Conservation (phyloP, 129 eudicot genomes). For the Helianthus annuus region DNA sequence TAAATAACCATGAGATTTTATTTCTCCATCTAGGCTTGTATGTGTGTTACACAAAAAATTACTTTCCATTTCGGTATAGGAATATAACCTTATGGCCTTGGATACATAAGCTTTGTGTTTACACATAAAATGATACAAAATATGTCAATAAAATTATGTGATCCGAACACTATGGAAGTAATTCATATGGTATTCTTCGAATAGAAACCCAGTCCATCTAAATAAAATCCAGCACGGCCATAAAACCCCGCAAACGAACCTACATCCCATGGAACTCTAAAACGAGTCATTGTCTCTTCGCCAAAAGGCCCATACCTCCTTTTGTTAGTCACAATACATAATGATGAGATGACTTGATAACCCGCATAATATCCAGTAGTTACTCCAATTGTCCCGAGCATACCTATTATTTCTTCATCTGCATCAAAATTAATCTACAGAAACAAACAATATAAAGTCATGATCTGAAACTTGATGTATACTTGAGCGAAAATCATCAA, state of each 20-base stretch:
- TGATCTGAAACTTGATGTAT: too few species aligned
- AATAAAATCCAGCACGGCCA: background rate
- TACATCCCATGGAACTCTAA: slow-evolving; percentile 5
- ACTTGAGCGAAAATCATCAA: too few species aligned
- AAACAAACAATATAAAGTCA: background rate
- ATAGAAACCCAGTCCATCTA: slow-evolving; percentile 15
- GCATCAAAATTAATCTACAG: slow-evolving; percentile 12
- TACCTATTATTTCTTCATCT: slow-evolving; percentile 18
- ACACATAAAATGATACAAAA: too few species aligned
- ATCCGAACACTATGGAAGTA: too few species aligned
- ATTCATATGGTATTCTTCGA: background rate
- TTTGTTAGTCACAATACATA: slow-evolving; percentile 15
- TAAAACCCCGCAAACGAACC: background rate
- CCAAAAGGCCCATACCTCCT: slow-evolving; percentile 12
- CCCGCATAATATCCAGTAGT: background rate
- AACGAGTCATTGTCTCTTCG: background rate
- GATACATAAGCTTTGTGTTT: too few species aligned
- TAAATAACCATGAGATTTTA: too few species aligned
- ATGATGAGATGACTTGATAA: slow-evolving; percentile 9
- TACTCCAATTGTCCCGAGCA: slow-evolving; percentile 3
- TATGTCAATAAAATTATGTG: too few species aligned
- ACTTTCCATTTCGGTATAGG: too few species aligned
- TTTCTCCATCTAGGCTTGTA: too few species aligned
- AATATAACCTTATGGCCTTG: background rate
- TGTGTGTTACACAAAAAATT: too few species aligned